Base-by-base conservation (phyloP, 2,329 filamentous ascomycete species). In the Dactylella cylindrospora region DNA sequence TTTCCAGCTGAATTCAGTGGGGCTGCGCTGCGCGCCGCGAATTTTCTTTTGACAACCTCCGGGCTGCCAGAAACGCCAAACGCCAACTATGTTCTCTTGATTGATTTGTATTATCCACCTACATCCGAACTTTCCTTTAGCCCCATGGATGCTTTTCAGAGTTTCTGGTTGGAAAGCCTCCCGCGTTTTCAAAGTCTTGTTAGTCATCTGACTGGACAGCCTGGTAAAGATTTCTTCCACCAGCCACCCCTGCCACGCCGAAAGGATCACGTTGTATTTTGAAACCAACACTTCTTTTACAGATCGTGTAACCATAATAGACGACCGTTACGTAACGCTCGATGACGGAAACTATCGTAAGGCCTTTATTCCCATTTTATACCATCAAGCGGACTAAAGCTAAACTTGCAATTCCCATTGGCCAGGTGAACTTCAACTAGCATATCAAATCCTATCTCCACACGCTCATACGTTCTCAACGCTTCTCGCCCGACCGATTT, bases 261-360 rank as follows among this genome's bases (percentile, higher is more conserved):
- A 3, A 23, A 19, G 31, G 25, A 5, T 2, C 3, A 35, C 15
- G 55, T 61, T 61, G 43, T 19, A 62, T 62, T 54, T 52, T 50
- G 17, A 25, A 43, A 53, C 26, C 57, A 54, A 62, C 57, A 40
- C 49, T 49, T 20, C 29, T 49, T 31, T 12, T 23, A 6, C 5
- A 62, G 57, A 54, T 15, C 49, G 57, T 19, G 29, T n/a, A 19
- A 26, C 50, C 15, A 12, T 35, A 0, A 12, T 53, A 2, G 44
- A 44, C 17, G 49, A 49, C 25, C 36, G 46, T 22, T 35, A 38
- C 6, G 36, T 40, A 3, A 40, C 19, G 2, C 43, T 62, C 5
- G 40, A 62, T 28, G 43, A 62, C n/a, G 49, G 35, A 23, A 62
- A 52, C 4, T 62, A 54, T 15, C 49, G 57, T 62, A 45, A 26